A percentile compares a stretch with the other conserved stretches of the same genome.
These are phyloP conservation scores for Teunomyces cretensis DNA, from an alignment of 805 yeast species.

Conservation along the genomic window DNA sequence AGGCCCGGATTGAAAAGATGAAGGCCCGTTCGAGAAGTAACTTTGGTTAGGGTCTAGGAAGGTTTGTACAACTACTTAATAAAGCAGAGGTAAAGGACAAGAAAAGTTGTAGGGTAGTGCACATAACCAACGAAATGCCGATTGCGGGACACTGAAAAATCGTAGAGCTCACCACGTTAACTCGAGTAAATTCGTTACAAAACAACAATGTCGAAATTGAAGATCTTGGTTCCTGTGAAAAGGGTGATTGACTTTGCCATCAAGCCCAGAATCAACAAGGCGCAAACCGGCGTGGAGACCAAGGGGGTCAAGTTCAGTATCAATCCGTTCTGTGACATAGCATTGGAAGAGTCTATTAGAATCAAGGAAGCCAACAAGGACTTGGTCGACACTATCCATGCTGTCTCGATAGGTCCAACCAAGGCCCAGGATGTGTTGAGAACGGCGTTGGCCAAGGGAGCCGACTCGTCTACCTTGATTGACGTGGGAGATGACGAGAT, in stretches of 20 bases:
- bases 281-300: conserved; percentile 81
- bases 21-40: conserved; percentile 51
- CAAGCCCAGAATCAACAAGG: conserved; percentile 86
- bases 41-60: neutral
- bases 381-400: conserved; percentile 79
- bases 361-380: conserved; percentile 65
- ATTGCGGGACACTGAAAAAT: conserved; percentile 1
- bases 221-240: conserved; percentile 90
- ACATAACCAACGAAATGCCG: neutral
- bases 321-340: conserved; percentile 98
- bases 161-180: neutral
- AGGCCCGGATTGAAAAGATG: conserved; percentile 88
- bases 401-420: conserved; percentile 85
- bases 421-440: conserved; percentile 87
- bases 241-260: conserved; percentile 92
- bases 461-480: conserved; percentile 78
- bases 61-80: neutral
- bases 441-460: conserved; percentile 93
- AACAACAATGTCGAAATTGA: conserved; percentile 45
- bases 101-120: neutral
- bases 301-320: conserved; percentile 89
- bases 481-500: conserved; percentile 71
- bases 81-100: neutral
- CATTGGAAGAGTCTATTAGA: conserved; percentile 90
- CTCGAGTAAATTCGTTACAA: no score